These are phyloP conservation scores for Quillaja saponaria DNA, from an alignment of 306 rosid species.

Conservation along the genomic window DNA sequence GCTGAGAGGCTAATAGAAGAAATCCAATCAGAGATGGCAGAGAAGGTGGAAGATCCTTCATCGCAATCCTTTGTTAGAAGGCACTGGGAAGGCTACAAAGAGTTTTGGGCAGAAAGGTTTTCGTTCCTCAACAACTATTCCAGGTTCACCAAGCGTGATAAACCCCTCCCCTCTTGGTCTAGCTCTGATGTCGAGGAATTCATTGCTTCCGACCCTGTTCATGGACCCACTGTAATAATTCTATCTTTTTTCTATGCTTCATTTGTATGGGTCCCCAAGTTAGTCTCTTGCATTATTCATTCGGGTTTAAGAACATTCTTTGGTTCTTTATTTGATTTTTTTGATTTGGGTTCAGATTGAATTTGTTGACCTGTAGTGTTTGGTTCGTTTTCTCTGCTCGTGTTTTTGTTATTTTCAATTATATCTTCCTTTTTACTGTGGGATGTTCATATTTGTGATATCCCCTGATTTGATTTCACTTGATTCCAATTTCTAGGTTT, in stretches of 20 bases:
- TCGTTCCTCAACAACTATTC: conserved; percentile 58
- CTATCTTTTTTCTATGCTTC: not conserved
- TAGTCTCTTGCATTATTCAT: not conserved
- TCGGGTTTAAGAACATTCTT: not conserved
- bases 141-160: conserved; percentile 54
- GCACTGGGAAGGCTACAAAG: conserved; percentile 61
- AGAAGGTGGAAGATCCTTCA: conserved; percentile 47
- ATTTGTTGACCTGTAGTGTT: not conserved
- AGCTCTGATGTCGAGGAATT: conserved; percentile 63
- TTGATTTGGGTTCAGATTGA: not conserved
- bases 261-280: not conserved
- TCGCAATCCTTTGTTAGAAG: conserved; percentile 43
- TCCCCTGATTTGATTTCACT: no score
- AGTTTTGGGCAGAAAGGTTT: conserved; percentile 67
- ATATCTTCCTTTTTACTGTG: not conserved
- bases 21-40: not conserved
- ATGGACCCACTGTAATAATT: conserved; percentile 61
- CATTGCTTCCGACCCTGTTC: conserved; percentile 74
- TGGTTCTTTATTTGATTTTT: not conserved
- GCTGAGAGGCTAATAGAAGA: not conserved
- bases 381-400: no score
- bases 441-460: not conserved
- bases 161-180: conserved; percentile 69
- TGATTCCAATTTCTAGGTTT: no score
- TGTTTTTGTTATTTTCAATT: not conserved